A percentile compares a stretch with the other conserved stretches of the same genome.
These are phyloP conservation scores for Chlorella sp. DNA, from an alignment of 139 green algal species.

Conservation along the genomic window DNA sequence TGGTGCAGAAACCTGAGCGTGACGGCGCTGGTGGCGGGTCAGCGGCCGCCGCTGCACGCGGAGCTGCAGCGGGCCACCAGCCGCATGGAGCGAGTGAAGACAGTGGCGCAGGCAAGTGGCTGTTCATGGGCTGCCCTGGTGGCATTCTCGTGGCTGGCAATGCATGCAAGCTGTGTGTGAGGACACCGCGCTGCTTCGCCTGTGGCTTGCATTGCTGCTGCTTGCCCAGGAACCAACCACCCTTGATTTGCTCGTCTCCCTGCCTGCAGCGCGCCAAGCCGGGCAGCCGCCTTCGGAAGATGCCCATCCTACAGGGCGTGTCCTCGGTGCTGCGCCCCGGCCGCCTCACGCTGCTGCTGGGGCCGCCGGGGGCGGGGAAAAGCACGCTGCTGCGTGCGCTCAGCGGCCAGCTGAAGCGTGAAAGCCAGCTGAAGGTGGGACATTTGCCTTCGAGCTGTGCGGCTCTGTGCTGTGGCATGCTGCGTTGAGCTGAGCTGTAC, in stretches of 20 bases:
- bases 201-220: no score
- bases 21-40: neutral
- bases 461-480: neutral
- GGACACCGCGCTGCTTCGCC: no score
- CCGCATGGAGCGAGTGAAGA: neutral
- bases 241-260: neutral
- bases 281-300: neutral
- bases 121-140: no score
- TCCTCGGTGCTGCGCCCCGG: neutral
- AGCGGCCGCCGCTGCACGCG: neutral
- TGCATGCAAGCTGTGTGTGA: no score
- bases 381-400: conserved; percentile 63
- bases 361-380: conserved; percentile 65
- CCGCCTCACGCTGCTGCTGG: neutral
- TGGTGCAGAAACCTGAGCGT: neutral
- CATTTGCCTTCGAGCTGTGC: neutral
- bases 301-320: neutral
- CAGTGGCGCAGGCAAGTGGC: neutral
- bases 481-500: neutral
- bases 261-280: neutral
- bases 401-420: conserved; percentile 47
- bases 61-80: neutral
- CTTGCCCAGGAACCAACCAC: no score
- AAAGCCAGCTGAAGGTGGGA: neutral
- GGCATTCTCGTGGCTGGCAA: no score